Conservation (phyloP, 371 early-diverging fungal species). For the Mucor velutinosus region DNA sequence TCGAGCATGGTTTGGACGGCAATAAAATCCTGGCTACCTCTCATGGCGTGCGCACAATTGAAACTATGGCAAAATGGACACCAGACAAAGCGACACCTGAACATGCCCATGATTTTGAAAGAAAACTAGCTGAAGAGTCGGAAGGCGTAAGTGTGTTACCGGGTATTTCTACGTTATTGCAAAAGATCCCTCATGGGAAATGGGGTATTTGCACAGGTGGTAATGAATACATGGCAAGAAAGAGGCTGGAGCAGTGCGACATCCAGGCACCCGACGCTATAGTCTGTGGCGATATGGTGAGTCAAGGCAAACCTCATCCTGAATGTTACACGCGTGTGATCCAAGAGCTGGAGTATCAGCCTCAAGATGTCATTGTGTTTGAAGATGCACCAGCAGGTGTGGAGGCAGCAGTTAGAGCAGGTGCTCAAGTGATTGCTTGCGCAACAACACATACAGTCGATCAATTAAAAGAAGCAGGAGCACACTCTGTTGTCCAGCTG, state of each 20-base stretch:
- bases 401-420: slow-evolving; percentile 53
- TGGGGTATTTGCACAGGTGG: slow-evolving; percentile 44
- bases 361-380: slow-evolving; percentile 64
- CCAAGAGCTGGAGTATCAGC: slow-evolving; percentile 38
- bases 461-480: slow-evolving; percentile 61
- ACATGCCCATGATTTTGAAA: slow-evolving; percentile 16
- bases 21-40: slow-evolving; percentile 44
- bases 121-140: slow-evolving; percentile 11
- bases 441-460: slow-evolving; percentile 55
- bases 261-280: slow-evolving; percentile 29
- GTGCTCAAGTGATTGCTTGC: slow-evolving; percentile 60
- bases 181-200: slow-evolving; percentile 28
- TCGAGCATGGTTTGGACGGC: slow-evolving; percentile 41
- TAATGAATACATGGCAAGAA: slow-evolving; percentile 38
- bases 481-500: slow-evolving; percentile 45
- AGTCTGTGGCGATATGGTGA: slow-evolving; percentile 44
- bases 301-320: slow-evolving; percentile 64
- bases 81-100: slow-evolving; percentile 24
- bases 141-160: slow-evolving; percentile 30
- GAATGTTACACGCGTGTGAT: slow-evolving; percentile 62
- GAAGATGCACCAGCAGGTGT: slow-evolving; percentile 73
- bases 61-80: slow-evolving; percentile 30
- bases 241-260: slow-evolving; percentile 34
- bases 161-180: slow-evolving; percentile 33
- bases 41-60: slow-evolving; percentile 48